Evolutionary conservation across 208 protist species (phyloP), one percentile per base, ranked within the genome.

Genomic region (Crithidia mellificae): DNA sequence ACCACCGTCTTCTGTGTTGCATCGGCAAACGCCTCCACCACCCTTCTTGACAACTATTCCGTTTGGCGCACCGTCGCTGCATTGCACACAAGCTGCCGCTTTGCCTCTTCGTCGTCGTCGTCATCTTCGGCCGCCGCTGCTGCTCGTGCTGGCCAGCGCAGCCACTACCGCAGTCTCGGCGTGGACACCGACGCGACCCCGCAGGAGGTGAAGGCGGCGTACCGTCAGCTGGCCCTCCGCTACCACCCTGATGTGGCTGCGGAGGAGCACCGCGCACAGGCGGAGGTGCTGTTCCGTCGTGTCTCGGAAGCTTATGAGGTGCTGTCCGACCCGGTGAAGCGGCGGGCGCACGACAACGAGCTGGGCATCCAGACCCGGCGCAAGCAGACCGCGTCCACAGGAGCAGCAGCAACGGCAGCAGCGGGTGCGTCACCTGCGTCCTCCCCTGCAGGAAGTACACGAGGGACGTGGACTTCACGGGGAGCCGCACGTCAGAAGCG

Each of bases 271-370:
- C 63, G 68, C 20, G 74, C 77, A 2, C 74, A 87, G 22, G 78
- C 82, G 19, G 74, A 95, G 36, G 91, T 92, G 68, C 68, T 74
- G 29, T 97, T 97, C 72, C 83, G 89, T 25, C 51, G 68, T 34
- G 86, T 99, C 7, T 91, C 84, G 46, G 82, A 95, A 44, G 98
- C 98, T 5, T 99, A 99, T 74, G 97, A 99, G 54, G 85, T 99
- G 20, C 85, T 99, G 1, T 84, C 65, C 34, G 94, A 99, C 66
- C 63, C 77, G n/a, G 63, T 94, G 49, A 96, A 96, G 74, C 88
- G 97, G 24, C 57, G 81, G 14, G 57, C 90, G 9, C 99, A 99
- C 83, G 98, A 99, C 61, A 61, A 29, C 6, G 74, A 75, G 24
- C 73, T 93, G 14, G 87, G 87, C 38, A 38, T 94, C 5, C 36